A percentile compares a stretch with the other conserved stretches of the same genome.
phyloP scores from a whole-genome alignment of 768 basidiomycete genomes.

The Glaciozyma antarctica region DNA sequence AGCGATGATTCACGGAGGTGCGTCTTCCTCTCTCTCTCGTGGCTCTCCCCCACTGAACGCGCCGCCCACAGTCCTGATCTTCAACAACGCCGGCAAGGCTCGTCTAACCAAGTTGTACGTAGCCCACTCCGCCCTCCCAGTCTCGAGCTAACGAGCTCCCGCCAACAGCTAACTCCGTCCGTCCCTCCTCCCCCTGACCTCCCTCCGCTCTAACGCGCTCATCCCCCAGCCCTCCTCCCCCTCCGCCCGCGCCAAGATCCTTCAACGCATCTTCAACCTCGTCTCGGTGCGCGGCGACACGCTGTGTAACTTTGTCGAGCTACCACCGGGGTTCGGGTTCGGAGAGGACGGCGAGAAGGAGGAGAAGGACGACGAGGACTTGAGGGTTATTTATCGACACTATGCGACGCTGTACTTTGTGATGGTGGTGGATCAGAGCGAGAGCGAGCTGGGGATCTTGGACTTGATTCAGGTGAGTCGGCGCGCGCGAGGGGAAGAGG shows the following conservation, averaged over 20 bases:
- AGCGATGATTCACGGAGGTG: too few relatives aligned
- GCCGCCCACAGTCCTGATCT: constrained; percentile 45
- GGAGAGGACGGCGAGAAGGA: constrained; percentile 59
- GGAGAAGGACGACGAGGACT: constrained; percentile 40
- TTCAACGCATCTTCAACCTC: constrained; percentile 62
- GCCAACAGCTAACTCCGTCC: constrained; percentile 38
- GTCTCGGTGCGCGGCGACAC: constrained; percentile 69
- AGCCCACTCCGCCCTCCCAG: constrained; percentile 45
- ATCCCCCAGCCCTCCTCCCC: constrained; percentile 29
- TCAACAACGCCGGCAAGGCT: constrained; percentile 85
- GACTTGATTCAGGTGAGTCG: constrained; percentile 83
- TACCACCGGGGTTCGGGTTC: constrained; percentile 37
- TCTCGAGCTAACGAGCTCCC: not conserved
- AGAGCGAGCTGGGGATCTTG: constrained; percentile 91
- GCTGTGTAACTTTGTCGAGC: constrained; percentile 94
- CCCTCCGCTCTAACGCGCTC: constrained; percentile 45
- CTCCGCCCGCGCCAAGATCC: constrained; percentile 20
- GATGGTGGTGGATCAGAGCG: constrained; percentile 89
- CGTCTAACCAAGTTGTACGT: constrained; percentile 76
- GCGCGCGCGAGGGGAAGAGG: not conserved
- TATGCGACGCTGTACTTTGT: constrained; percentile 81
- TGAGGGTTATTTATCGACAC: constrained; percentile 5
- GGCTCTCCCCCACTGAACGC: not conserved
- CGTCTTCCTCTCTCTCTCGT: not conserved
- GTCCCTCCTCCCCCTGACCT: constrained; percentile 39